Conservation (phyloP, 495 filamentous ascomycete species). For the Podospora sp. region DNA sequence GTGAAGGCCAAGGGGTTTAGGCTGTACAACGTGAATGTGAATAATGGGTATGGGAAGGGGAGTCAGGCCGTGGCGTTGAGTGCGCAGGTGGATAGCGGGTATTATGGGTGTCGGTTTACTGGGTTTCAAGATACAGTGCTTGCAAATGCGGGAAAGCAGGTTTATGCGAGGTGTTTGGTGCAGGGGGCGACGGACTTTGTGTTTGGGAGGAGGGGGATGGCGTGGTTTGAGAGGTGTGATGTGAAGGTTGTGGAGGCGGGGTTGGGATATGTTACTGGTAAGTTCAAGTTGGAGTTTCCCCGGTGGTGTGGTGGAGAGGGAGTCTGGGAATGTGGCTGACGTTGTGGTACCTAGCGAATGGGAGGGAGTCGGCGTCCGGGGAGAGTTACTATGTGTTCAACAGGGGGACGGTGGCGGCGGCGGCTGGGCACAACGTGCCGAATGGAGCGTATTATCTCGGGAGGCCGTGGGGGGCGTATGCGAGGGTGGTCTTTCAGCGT, state of each 20-base stretch:
- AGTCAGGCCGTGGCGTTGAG: constrained; percentile 62
- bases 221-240: constrained; percentile 64
- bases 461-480: constrained; percentile 65
- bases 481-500: constrained; percentile 64
- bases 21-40: constrained; percentile 66
- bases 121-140: constrained; percentile 68
- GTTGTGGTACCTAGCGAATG: constrained; percentile 49
- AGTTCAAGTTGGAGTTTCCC: constrained; percentile 11
- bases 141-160: constrained; percentile 58
- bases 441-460: constrained; percentile 62
- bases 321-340: neutral
- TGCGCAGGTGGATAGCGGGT: constrained; percentile 57
- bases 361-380: constrained; percentile 53
- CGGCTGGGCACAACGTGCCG: constrained; percentile 48
- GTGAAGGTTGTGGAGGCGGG: constrained; percentile 55
- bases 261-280: constrained; percentile 57
- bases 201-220: constrained; percentile 62
- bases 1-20: constrained; percentile 54
- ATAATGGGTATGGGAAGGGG: constrained; percentile 57
- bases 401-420: constrained; percentile 52
- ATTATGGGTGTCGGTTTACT: constrained; percentile 59
- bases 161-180: constrained; percentile 60
- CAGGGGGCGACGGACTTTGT: constrained; percentile 68
- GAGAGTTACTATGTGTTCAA: constrained; percentile 66
- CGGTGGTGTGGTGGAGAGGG: too few species aligned